These are phyloP conservation scores for Nepenthes gracilis DNA, from an alignment of 148 eudicot genomes.

Conservation along the genomic window DNA sequence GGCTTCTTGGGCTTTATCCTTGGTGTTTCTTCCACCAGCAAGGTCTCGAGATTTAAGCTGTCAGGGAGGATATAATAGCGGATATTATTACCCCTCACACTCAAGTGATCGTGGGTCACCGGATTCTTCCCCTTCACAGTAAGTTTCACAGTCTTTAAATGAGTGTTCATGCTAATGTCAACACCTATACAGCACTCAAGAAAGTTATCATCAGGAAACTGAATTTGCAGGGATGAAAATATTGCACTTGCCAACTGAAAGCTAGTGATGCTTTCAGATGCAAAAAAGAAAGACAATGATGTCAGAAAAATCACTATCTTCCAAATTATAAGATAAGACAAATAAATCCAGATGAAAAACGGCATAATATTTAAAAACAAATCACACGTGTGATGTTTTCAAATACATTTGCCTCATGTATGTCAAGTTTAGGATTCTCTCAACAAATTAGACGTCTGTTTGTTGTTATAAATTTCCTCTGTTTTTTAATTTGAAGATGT, in stretches of 20 bases:
- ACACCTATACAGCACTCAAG: slow-evolving; percentile 27
- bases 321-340: no score
- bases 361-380: no score
- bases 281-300: no score
- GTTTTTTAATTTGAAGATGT: no score
- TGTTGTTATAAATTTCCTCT: no score
- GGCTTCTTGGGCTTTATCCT: slow-evolving; percentile 69
- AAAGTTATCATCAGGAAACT: background rate
- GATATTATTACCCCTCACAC: slow-evolving; percentile 69
- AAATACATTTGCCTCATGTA: no score
- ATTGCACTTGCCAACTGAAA: background rate
- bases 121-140: slow-evolving; percentile 69
- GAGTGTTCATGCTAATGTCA: slow-evolving; percentile 80
- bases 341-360: no score
- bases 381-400: no score
- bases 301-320: no score
- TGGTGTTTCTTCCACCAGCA: slow-evolving; percentile 67
- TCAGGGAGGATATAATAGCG: slow-evolving; percentile 73
- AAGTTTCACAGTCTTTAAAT: slow-evolving; percentile 66
- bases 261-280: no score
- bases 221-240: background rate
- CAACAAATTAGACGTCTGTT: no score
- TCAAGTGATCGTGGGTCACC: slow-evolving; percentile 51
- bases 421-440: no score
- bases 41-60: slow-evolving; percentile 66